These are phyloP conservation scores for Reutealis trisperma DNA, from an alignment of 345 rosid genomes.

Conservation along the genomic window DNA sequence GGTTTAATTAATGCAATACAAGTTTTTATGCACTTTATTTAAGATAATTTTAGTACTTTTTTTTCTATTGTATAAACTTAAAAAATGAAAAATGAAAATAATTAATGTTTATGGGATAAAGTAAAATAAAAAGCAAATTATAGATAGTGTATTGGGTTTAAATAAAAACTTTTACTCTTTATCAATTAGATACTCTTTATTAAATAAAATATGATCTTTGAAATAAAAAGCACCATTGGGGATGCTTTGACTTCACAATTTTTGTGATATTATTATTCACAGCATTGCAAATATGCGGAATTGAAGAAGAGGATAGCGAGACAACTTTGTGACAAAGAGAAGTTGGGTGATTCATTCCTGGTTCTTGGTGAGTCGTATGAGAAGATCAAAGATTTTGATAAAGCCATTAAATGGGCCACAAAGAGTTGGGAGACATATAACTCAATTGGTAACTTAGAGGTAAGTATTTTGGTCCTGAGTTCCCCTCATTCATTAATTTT, in stretches of 20 bases:
- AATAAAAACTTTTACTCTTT: too few relatives aligned
- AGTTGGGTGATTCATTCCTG: slow-evolving; percentile 71
- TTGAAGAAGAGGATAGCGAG: slow-evolving; percentile 69
- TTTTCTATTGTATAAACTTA: too few relatives aligned
- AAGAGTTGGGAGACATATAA: slow-evolving; percentile 68
- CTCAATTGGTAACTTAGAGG: slow-evolving; percentile 82
- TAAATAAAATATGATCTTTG: too few relatives aligned
- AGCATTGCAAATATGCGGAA: slow-evolving; percentile 85
- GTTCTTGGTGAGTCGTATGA: slow-evolving; percentile 85
- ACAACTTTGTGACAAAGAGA: slow-evolving; percentile 83
- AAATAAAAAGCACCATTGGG: too few relatives aligned
- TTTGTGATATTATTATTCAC: slow-evolving; percentile 25
- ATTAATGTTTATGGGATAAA: too few relatives aligned
- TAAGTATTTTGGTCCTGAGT: slow-evolving; percentile 33
- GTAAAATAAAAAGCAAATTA: too few relatives aligned
- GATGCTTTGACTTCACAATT: neutral
- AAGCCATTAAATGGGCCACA: slow-evolving; percentile 74
- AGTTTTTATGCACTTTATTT: too few relatives aligned
- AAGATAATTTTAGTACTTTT: too few relatives aligned
- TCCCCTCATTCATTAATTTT: neutral
- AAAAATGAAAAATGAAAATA: too few relatives aligned
- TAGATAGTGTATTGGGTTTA: too few relatives aligned
- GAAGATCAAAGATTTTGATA: slow-evolving; percentile 70
- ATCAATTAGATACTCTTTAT: too few relatives aligned
- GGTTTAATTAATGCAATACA: too few relatives aligned